A percentile compares a stretch with the other conserved stretches of the same genome.
These are phyloP conservation scores for Corylus heterophylla DNA, from an alignment of 306 rosid species.

Conservation along the genomic window DNA sequence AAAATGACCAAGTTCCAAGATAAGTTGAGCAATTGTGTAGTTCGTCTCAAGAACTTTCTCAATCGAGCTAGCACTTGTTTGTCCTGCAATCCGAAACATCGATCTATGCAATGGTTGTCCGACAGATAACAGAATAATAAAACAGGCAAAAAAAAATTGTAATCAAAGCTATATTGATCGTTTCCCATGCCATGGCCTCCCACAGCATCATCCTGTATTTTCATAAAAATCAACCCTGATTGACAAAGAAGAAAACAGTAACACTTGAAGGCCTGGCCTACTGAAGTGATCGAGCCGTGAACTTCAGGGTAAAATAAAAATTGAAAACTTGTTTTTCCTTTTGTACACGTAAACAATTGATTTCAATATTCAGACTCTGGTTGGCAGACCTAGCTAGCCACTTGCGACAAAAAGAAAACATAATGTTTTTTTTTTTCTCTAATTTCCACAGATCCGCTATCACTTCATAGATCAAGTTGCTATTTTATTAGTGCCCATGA, in stretches of 20 bases:
- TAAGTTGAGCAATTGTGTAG: too few relatives aligned
- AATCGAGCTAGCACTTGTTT: too few relatives aligned
- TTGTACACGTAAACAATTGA: not conserved
- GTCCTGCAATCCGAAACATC: too few relatives aligned
- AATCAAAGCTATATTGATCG: not conserved
- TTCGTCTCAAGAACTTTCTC: too few relatives aligned
- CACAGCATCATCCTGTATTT: too few relatives aligned
- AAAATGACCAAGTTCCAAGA: not conserved
- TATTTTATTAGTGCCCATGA: not conserved
- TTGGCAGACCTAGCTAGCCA: too few relatives aligned
- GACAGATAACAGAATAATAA: too few relatives aligned
- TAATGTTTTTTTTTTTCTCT: not conserved
- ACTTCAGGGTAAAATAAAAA: not conserved
- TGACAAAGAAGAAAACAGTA: not conserved
- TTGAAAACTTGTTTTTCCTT: not conserved
- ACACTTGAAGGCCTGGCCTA: not conserved
- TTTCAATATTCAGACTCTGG: too few relatives aligned
- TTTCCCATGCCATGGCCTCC: too few relatives aligned
- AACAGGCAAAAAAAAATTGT: not conserved
- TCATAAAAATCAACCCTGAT: not conserved
- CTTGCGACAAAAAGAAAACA: too few relatives aligned
- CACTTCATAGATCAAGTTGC: constrained; percentile 15
- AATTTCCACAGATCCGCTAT: constrained; percentile 15
- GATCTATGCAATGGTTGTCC: too few relatives aligned
- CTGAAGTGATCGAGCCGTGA: not conserved